Evolutionary conservation across 2,329 filamentous ascomycete species (phyloP).

Genomic region (Talaromyces sp.): DNA sequence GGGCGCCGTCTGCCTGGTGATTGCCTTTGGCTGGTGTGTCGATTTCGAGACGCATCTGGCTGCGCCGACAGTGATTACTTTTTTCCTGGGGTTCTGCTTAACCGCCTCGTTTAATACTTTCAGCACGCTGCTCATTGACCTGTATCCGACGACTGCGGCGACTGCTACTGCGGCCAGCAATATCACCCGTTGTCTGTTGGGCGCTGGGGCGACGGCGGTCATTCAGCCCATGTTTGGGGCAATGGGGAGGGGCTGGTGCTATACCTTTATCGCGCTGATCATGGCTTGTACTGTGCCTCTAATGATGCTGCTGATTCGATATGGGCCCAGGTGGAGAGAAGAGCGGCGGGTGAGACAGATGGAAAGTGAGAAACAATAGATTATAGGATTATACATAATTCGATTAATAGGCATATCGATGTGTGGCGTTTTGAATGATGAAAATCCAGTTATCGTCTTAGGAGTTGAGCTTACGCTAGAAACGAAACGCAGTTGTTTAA

Average conservation of each 20-base stretch:
- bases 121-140: constrained; percentile 44
- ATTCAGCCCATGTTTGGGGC: constrained; percentile 37
- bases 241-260: constrained; percentile 29
- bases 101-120: constrained; percentile 39
- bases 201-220: constrained; percentile 38
- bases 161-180: constrained; percentile 43
- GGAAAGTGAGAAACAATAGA: constrained; percentile 11
- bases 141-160: constrained; percentile 37
- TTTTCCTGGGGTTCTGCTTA: constrained; percentile 34
- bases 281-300: constrained; percentile 35
- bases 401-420: too few relatives aligned
- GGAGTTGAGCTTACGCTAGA: not conserved
- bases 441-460: not conserved
- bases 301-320: constrained; percentile 33
- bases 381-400: too few relatives aligned
- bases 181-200: constrained; percentile 38
- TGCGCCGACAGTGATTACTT: constrained; percentile 33
- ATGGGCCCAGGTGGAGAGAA: constrained; percentile 41
- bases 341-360: constrained; percentile 26
- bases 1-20: constrained; percentile 23
- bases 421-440: too few relatives aligned
- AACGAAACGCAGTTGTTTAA: not conserved
- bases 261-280: constrained; percentile 38
- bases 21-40: constrained; percentile 40
- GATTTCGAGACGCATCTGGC: constrained; percentile 27